phyloP scores from a whole-genome alignment of 257 asterid species.

The Solanum medicagineum region DNA sequence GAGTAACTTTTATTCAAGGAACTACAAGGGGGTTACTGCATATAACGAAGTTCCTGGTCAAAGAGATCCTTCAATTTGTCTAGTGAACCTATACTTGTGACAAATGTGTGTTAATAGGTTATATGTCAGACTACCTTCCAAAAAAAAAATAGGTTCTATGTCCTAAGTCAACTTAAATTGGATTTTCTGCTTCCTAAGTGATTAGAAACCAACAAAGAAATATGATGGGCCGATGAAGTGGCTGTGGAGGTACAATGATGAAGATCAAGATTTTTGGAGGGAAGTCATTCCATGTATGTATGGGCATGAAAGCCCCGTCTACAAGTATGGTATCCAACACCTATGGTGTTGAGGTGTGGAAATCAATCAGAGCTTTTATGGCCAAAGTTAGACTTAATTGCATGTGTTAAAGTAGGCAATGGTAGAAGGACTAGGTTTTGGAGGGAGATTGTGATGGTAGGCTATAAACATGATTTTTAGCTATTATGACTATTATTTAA shows the following conservation, averaged over 20 bases:
- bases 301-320: background rate
- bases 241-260: background rate
- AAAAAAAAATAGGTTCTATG: background rate
- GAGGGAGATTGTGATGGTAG: background rate
- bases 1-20: background rate
- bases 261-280: background rate
- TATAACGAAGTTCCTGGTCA: background rate
- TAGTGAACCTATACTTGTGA: background rate
- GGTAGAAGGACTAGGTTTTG: background rate
- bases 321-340: background rate
- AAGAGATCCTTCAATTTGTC: background rate
- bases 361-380: background rate
- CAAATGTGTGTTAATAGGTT: background rate
- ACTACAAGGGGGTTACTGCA: background rate
- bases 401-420: background rate
- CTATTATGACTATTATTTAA: no score
- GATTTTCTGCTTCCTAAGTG: background rate
- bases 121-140: no score
- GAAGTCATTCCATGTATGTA: background rate
- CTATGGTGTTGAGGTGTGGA: background rate
- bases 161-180: background rate
- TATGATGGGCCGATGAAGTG: background rate
- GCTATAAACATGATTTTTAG: background rate
- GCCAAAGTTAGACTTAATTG: background rate
- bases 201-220: background rate